Evolutionary conservation across 208 protist species (phyloP).

Genomic region (Acanthamoeba rhysodes): DNA sequence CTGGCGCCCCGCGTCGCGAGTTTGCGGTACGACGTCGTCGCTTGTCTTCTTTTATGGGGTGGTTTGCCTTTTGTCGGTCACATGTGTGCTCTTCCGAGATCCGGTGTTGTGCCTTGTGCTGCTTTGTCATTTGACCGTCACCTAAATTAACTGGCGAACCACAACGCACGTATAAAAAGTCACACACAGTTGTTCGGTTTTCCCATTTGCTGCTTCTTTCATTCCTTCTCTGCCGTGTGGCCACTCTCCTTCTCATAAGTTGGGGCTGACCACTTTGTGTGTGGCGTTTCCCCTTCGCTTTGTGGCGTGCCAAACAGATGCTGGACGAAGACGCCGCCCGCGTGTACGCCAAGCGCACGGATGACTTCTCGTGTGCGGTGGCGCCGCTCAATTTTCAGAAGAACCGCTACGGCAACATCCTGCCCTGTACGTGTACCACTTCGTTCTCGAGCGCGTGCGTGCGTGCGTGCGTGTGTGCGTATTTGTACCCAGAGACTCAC

Average conservation of each 20-base stretch:
- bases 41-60: too few species aligned
- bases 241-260: too few species aligned
- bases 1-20: neutral
- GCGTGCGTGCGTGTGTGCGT: neutral
- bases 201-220: too few species aligned
- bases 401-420: conserved; percentile 68
- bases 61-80: too few species aligned
- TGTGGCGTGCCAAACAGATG: neutral
- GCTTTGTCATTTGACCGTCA: too few species aligned
- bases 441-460: neutral
- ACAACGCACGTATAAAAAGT: too few species aligned
- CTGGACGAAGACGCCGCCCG: conserved; percentile 30
- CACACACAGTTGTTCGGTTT: too few species aligned
- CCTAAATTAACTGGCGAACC: too few species aligned
- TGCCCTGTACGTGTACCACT: conserved; percentile 17
- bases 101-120: too few species aligned
- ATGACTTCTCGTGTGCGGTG: conserved; percentile 53
- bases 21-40: neutral
- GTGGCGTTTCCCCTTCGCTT: neutral
- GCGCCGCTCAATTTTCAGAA: conserved; percentile 58
- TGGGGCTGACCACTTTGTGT: neutral
- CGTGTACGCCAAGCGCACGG: conserved; percentile 6
- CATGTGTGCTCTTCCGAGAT: too few species aligned
- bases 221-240: too few species aligned
- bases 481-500: neutral